Percentiles rank a stretch among this genome's conserved stretches.
Conservation (phyloP, 2,329 filamentous ascomycete species). For the Penicillium glabrum region DNA sequence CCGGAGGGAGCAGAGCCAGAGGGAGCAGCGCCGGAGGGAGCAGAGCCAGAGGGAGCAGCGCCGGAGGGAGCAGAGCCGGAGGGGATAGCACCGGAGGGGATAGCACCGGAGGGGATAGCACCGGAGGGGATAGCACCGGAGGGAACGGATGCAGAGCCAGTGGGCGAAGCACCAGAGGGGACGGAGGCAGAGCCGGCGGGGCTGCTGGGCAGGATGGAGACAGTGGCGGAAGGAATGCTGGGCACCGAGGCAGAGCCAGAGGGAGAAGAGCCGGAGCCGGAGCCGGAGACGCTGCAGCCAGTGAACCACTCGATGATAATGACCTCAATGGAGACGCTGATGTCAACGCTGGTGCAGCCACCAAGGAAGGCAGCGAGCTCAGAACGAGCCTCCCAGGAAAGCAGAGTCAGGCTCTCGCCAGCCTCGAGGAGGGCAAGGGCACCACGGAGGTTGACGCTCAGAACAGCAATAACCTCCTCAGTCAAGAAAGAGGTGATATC, state of each 20-base stretch:
- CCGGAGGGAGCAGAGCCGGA: slow-evolving; percentile 5
- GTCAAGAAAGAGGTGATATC: slow-evolving; percentile 33
- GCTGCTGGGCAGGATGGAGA: too few species aligned
- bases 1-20: neutral
- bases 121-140: neutral
- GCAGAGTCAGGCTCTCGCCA: slow-evolving; percentile 32
- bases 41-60: neutral
- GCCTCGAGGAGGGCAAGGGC: slow-evolving; percentile 31
- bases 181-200: neutral
- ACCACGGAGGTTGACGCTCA: slow-evolving; percentile 34
- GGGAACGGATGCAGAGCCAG: neutral
- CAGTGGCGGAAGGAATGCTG: neutral
- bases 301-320: slow-evolving; percentile 47
- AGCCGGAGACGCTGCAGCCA: slow-evolving; percentile 24
- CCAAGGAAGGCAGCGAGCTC: slow-evolving; percentile 38
- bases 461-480: slow-evolving; percentile 24
- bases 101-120: neutral
- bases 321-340: slow-evolving; percentile 46
- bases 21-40: slow-evolving; percentile 5
- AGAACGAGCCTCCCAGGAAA: slow-evolving; percentile 34
- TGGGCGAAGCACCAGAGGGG: neutral
- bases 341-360: slow-evolving; percentile 26
- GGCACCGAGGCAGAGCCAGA: slow-evolving; percentile 8
- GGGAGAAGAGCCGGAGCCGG: slow-evolving; percentile 1
- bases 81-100: slow-evolving; percentile 1